Base-by-base conservation (phyloP, 257 asterid species). In the Solanum microdontum region DNA sequence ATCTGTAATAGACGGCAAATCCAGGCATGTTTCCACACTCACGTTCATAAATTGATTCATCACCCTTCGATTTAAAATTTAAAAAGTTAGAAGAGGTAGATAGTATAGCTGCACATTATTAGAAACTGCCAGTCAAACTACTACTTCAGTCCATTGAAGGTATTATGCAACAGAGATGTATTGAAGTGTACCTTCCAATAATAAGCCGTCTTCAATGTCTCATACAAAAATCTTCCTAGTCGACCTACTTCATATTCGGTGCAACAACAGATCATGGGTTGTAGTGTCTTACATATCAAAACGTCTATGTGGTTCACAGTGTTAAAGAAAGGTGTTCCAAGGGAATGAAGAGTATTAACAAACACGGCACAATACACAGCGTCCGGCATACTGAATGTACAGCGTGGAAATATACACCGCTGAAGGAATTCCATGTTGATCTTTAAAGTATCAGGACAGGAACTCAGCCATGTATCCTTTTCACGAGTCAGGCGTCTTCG, bases 11-110 rank as follows among this genome's bases (percentile, higher is more conserved):
- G 84, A 97, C 97, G 75, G 99, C 99, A 92, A 97, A 97, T 48
- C 99, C 99, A 11, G 99, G 99, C 99, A 95, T 97, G 93, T 95
- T 96, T 88, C 99, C 99, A 60, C 99, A 97, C 92, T 97, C 99
- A 32, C 96, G 95, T 92, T 96, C 99, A 85, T 97, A 97, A 90
- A 96, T 88, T 79, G 97, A 91, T 93, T 95, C 99, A 89, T 96
- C 98, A 84, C 95, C 94, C 99, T 82, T 48, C 85, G 48, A 82
- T 82, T 48, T 82, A 30, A 82, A 48, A 82, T 17, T 48, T 32
- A 19, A 82, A 80, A 82, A 82, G 28, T 45, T 48, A 48, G 33
- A 45, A 82, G 33, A 17, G 69, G 39, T 80, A 26, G 40, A 24
- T 73, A 73, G 28, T 37, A 86, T 4, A 86, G 39, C 70, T 2